These are phyloP conservation scores for Russula sp. DNA, from an alignment of 768 basidiomycete species.

Conservation along the genomic window DNA sequence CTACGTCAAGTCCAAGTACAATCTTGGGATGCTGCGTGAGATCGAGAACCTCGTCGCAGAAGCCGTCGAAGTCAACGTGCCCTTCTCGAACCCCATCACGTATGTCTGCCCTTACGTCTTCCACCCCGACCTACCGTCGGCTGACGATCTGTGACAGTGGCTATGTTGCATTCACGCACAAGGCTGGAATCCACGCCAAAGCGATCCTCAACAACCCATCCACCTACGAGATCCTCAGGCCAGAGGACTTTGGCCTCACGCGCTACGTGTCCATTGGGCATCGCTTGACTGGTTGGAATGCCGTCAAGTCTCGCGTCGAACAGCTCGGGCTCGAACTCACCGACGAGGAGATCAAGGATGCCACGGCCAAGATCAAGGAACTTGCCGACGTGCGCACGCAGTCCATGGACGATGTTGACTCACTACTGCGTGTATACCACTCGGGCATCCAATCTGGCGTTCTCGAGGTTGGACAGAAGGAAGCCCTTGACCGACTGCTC, in stretches of 20 bases:
- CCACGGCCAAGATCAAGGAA: conserved; percentile 98
- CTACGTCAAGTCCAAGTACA: conserved; percentile 99
- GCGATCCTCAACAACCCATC: conserved; percentile 99
- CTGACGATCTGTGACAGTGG: conserved; percentile 45
- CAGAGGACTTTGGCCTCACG: conserved; percentile 96
- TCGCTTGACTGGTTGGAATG: conserved; percentile 97
- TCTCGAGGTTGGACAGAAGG: conserved; percentile 90
- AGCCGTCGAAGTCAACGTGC: conserved; percentile 95
- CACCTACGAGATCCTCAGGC: conserved; percentile 98
- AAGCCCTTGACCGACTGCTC: conserved; percentile 81
- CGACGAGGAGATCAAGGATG: conserved; percentile 97
- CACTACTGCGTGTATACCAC: conserved; percentile 92
- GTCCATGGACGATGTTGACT: conserved; percentile 98
- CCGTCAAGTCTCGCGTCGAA: conserved; percentile 98
- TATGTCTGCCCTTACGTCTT: conserved; percentile 31
- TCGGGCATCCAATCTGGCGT: conserved; percentile 88
- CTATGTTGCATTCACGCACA: conserved; percentile 99
- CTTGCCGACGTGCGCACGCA: conserved; percentile 97
- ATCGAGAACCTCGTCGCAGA: conserved; percentile 98
- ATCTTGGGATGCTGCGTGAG: conserved; percentile 93
- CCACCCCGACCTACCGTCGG: neutral
- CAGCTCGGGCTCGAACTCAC: conserved; percentile 85
- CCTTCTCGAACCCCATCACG: conserved; percentile 96
- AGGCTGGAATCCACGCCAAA: conserved; percentile 99
- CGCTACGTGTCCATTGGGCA: conserved; percentile 98